These are phyloP conservation scores for Coriolopsis trogii DNA, from an alignment of 1,284 basidiomycete genomes.

Conservation along the genomic window DNA sequence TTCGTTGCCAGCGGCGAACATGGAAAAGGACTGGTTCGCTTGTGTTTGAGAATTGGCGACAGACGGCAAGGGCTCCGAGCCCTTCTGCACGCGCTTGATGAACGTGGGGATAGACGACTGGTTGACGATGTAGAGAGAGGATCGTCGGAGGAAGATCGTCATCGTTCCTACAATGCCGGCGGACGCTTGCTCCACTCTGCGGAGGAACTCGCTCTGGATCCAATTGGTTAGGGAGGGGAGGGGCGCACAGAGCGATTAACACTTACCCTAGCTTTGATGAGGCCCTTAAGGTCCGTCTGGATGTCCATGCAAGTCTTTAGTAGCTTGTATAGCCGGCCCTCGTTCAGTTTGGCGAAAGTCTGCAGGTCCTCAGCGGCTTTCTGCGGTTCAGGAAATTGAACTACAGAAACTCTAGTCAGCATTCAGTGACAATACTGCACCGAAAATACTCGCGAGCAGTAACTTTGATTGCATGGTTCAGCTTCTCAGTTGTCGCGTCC, in stretches of 20 bases:
- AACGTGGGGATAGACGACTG: conserved; percentile 85
- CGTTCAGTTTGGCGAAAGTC: conserved; percentile 87
- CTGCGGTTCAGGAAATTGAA: conserved; percentile 66
- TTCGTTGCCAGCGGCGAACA: conserved; percentile 17
- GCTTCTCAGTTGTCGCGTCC: conserved; percentile 56
- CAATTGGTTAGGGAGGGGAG: background rate
- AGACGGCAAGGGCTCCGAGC: conserved; percentile 20
- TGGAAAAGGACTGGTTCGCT: conserved; percentile 20
- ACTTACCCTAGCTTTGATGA: conserved; percentile 79
- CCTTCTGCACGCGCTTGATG: conserved; percentile 64
- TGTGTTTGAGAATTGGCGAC: conserved; percentile 22
- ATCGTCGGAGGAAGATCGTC: conserved; percentile 70
- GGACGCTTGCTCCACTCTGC: conserved; percentile 74
- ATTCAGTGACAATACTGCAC: background rate
- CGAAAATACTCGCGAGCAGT: conserved; percentile 52
- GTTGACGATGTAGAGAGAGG: conserved; percentile 79
- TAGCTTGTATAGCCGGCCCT: conserved; percentile 84
- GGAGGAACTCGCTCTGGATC: conserved; percentile 72
- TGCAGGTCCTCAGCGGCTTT: conserved; percentile 82
- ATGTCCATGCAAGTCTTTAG: conserved; percentile 83
- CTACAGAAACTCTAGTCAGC: conserved; percentile 38
- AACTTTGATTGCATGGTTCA: conserved; percentile 58
- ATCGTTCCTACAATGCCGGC: conserved; percentile 71
- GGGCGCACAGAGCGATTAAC: background rate
- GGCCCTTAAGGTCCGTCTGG: conserved; percentile 79